phyloP scores from a whole-genome alignment of 1,284 basidiomycete genomes.

The Fistulina hepatica region DNA sequence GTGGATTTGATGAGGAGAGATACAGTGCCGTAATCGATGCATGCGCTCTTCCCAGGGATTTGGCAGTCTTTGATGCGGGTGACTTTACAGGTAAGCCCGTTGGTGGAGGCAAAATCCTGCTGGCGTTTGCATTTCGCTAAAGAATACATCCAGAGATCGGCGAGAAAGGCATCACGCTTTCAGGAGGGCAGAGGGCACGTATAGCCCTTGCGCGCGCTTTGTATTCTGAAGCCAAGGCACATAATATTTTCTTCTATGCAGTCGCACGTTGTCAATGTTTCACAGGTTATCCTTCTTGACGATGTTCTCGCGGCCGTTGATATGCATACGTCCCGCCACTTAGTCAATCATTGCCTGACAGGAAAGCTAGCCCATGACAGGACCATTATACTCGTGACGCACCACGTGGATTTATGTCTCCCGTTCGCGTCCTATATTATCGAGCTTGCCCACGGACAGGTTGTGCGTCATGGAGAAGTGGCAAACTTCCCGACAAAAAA shows the following conservation, averaged over 20 bases:
- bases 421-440: conserved; percentile 55
- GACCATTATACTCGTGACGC: conserved; percentile 78
- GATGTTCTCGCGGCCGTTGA: conserved; percentile 85
- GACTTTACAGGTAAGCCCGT: conserved; percentile 59
- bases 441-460: conserved; percentile 49
- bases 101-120: neutral
- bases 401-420: conserved; percentile 69
- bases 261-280: no score
- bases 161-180: conserved; percentile 69
- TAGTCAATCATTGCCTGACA: conserved; percentile 52
- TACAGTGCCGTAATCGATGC: conserved; percentile 70
- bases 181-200: conserved; percentile 75
- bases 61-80: conserved; percentile 69
- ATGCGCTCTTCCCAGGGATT: conserved; percentile 68
- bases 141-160: conserved; percentile 44
- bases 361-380: conserved; percentile 53
- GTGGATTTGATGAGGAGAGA: conserved; percentile 54
- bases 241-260: conserved; percentile 10
- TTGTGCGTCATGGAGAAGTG: conserved; percentile 47
- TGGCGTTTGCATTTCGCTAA: conserved; percentile 4
- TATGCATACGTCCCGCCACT: conserved; percentile 75
- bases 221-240: conserved; percentile 45
- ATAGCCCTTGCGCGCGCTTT: conserved; percentile 60
- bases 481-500: conserved; percentile 38
- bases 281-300: conserved; percentile 69